These are phyloP conservation scores for Trypanosoma cruzi DNA, from an alignment of 208 protist species.

Conservation along the genomic window DNA sequence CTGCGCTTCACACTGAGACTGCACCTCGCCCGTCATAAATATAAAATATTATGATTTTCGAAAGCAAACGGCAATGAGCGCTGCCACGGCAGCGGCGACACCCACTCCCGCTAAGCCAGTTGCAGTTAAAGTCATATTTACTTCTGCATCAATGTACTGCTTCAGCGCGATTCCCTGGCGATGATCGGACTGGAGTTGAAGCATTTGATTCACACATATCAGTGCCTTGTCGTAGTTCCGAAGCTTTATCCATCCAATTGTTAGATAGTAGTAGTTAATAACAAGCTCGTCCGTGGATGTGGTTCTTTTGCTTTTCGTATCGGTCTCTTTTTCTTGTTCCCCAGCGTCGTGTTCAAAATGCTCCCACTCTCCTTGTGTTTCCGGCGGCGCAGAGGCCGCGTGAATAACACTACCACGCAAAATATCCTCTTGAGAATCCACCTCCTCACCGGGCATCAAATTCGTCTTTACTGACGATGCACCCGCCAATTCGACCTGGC, in stretches of 20 bases:
- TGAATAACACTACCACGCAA: constrained; percentile 15
- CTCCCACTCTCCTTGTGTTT: constrained; percentile 17
- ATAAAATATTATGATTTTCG: constrained; percentile 22
- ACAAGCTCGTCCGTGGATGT: constrained; percentile 37
- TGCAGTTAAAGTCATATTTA: constrained; percentile 29
- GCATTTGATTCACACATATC: constrained; percentile 56
- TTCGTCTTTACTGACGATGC: background rate
- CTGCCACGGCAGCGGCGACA: constrained; percentile 27
- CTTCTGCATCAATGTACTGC: constrained; percentile 45
- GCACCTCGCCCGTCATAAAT: background rate
- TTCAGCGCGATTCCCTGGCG: constrained; percentile 54
- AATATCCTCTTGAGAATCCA: constrained; percentile 6
- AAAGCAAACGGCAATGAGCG: constrained; percentile 13
- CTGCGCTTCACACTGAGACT: background rate
- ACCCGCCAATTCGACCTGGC: constrained; percentile 27
- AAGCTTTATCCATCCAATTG: constrained; percentile 79
- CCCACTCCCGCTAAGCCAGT: constrained; percentile 34
- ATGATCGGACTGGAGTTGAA: constrained; percentile 48
- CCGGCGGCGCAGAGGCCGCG: constrained; percentile 29
- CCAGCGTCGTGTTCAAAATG: background rate
- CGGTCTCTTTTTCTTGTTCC: constrained; percentile 4
- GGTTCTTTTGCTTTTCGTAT: background rate
- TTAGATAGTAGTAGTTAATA: constrained; percentile 75
- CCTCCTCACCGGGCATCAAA: constrained; percentile 4
- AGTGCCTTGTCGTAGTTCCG: constrained; percentile 52